Evolutionary conservation across 257 asterid genomes (phyloP).

Genomic region (Solanum bulbocastanum): DNA sequence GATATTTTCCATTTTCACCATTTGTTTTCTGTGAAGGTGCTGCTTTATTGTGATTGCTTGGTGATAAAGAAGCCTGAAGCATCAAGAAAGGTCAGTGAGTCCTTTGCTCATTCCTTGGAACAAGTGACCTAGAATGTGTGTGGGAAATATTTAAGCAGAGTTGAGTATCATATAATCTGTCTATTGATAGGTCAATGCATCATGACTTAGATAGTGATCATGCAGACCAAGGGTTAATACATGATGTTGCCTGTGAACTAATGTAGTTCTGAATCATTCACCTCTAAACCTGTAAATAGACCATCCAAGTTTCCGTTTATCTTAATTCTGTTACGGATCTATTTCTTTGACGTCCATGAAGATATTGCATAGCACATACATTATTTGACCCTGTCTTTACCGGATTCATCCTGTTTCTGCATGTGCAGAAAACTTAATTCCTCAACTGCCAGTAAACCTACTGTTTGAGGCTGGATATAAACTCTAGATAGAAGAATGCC

Average conservation of each 20-base stretch:
- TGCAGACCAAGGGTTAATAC: background rate
- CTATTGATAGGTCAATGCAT: background rate
- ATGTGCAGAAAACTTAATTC: background rate
- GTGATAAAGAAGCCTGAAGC: slow-evolving; percentile 32
- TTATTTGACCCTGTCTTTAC: background rate
- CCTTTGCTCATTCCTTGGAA: background rate
- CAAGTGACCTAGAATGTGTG: background rate
- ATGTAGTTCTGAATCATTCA: background rate
- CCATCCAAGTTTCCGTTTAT: background rate
- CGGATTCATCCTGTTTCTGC: background rate
- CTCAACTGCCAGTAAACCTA: background rate
- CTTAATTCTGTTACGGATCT: background rate
- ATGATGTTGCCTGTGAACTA: background rate
- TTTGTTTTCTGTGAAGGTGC: slow-evolving; percentile 32
- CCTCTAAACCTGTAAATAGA: background rate
- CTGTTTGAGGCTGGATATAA: background rate
- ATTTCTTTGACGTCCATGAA: background rate
- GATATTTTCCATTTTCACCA: background rate
- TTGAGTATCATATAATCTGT: background rate
- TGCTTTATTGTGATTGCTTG: slow-evolving; percentile 46
- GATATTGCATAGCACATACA: background rate
- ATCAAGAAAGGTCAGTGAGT: slow-evolving; percentile 32
- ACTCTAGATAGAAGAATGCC: background rate
- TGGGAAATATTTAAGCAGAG: background rate
- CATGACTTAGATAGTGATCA: background rate